phyloP scores from a whole-genome alignment of 2,329 filamentous ascomycete genomes.

The Arthrinium phaeospermum region DNA sequence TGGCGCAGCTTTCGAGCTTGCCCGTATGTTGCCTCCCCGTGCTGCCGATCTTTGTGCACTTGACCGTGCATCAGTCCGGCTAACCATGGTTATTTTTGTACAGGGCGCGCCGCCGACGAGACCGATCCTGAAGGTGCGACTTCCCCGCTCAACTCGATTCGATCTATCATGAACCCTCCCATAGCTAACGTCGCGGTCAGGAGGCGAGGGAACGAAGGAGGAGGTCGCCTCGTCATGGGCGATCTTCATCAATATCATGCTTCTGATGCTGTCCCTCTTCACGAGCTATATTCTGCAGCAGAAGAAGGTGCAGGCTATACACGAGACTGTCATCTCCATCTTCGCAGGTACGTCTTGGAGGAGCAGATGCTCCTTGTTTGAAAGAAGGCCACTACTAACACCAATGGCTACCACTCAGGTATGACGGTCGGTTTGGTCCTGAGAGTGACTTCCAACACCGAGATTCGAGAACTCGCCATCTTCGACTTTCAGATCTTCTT shows the following conservation, averaged over 20 bases:
- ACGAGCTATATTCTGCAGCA: conserved; percentile 97
- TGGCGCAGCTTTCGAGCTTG: conserved; percentile 45
- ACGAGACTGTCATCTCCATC: conserved; percentile 98
- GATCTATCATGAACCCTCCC: conserved; percentile 10
- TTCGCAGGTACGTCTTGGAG: conserved; percentile 72
- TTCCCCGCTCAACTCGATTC: neutral
- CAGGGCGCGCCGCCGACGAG: conserved; percentile 53
- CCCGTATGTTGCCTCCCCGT: conserved; percentile 39
- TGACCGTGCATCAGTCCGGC: neutral
- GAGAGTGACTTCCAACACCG: conserved; percentile 78
- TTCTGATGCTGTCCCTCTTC: conserved; percentile 93
- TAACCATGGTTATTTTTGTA: neutral
- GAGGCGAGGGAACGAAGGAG: conserved; percentile 80
- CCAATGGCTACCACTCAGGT: conserved; percentile 59
- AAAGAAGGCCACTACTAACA: conserved; percentile 22
- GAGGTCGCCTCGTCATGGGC: conserved; percentile 97
- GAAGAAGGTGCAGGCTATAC: conserved; percentile 95
- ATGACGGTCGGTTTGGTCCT: conserved; percentile 91
- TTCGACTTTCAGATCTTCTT: conserved; percentile 99
- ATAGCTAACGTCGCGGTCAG: conserved; percentile 45
- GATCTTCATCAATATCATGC: conserved; percentile 92
- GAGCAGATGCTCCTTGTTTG: neutral
- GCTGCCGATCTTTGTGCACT: conserved; percentile 23
- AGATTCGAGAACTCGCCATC: conserved; percentile 87
- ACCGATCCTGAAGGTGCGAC: conserved; percentile 53